A percentile compares a stretch with the other conserved stretches of the same genome.
These are phyloP conservation scores for Aspergillus costaricaensis DNA, from an alignment of 2,329 filamentous ascomycete genomes.

Conservation along the genomic window DNA sequence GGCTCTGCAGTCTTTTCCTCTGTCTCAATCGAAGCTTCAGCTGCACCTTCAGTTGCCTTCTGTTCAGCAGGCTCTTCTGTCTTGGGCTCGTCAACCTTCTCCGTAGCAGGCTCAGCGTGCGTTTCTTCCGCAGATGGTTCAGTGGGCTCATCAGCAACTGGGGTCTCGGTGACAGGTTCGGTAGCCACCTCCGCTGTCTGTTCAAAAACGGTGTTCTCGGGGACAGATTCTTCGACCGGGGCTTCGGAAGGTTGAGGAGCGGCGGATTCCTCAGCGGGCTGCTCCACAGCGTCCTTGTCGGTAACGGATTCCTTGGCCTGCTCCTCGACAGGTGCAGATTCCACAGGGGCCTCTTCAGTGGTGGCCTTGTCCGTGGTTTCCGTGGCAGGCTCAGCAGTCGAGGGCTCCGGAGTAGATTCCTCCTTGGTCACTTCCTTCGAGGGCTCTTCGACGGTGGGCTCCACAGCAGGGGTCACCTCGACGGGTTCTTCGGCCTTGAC, in stretches of 20 bases:
- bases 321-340: not conserved
- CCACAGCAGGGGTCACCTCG: not conserved
- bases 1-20: not conserved
- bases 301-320: not conserved
- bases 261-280: not conserved
- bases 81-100: conserved; percentile 7
- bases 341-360: not conserved
- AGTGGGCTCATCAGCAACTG: not conserved
- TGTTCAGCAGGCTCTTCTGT: not conserved
- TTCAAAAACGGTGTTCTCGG: not conserved
- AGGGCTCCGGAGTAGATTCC: conserved; percentile 3
- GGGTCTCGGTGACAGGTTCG: not conserved
- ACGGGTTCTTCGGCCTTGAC: not conserved
- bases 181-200: not conserved
- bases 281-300: not conserved
- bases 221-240: not conserved
- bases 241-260: not conserved
- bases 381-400: conserved; percentile 9
- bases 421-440: conserved; percentile 9
- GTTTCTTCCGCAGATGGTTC: conserved; percentile 3
- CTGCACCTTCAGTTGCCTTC: no score
- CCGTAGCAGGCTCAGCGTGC: not conserved
- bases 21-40: not conserved
- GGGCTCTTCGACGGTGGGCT: conserved; percentile 8
- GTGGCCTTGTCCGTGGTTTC: conserved; percentile 3